Evolutionary conservation across 2,329 filamentous ascomycete genomes (phyloP).

Genomic region (Thyridium curvatum): DNA sequence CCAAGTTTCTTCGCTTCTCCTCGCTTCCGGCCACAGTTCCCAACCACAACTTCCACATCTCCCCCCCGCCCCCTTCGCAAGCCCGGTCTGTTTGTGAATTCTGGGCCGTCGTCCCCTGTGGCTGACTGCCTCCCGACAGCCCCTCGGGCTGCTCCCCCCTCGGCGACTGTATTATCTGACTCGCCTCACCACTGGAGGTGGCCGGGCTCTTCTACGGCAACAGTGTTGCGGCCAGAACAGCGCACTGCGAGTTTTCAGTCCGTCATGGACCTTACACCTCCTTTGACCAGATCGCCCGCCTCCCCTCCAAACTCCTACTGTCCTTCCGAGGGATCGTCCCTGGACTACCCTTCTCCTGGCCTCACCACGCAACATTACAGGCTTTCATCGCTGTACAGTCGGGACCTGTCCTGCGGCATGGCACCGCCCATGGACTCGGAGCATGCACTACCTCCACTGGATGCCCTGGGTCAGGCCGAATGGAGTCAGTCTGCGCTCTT

Average conservation of each 20-base stretch:
- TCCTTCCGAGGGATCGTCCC: constrained; percentile 31
- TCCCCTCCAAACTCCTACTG: constrained; percentile 38
- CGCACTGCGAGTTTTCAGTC: not conserved
- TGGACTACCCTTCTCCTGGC: constrained; percentile 40
- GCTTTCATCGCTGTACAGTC: constrained; percentile 32
- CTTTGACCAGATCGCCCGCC: constrained; percentile 35
- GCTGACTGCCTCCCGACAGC: no score
- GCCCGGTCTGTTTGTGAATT: no score
- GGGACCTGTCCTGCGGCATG: constrained; percentile 30
- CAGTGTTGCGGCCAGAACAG: not conserved
- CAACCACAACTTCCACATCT: no score
- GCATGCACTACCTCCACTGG: constrained; percentile 27
- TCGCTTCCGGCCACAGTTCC: no score
- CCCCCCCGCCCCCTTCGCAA: no score
- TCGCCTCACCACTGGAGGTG: not conserved
- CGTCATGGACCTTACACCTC: constrained; percentile 44
- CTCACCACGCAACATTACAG: constrained; percentile 36
- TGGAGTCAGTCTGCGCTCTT: constrained; percentile 35
- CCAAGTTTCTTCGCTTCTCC: no score
- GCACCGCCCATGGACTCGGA: constrained; percentile 28
- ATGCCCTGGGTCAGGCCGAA: constrained; percentile 32
- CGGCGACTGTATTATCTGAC: no score
- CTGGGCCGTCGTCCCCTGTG: no score
- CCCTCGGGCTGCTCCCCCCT: no score
- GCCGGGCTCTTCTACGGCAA: not conserved